Evolutionary conservation across 73 alveolate species (phyloP), one percentile per base, ranked within the genome.

Genomic region (Blepharisma stoltei): DNA sequence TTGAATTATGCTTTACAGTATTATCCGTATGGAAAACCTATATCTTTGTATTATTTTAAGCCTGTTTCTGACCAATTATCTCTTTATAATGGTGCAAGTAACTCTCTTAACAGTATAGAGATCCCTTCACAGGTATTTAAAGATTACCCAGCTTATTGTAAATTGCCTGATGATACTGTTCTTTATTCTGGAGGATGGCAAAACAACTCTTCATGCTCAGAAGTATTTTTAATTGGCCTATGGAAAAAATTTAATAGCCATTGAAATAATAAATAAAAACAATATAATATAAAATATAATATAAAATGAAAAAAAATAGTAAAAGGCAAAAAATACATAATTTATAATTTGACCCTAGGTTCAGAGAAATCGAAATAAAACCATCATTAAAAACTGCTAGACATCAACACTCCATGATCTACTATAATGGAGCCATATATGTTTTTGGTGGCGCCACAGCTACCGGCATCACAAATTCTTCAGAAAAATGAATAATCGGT

Each of bases 181-280:
- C 14, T 60, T 25, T 60, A 60, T 25, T 14, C 73, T 60, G 73
- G 73, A 5, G 73, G 73, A 60, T 60, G 73, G 47, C 14, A 60
- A 60, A n/a, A 18, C 5, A 38, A 38, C 18, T 60, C 14, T 60
- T n/a, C 73, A 9, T 20, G 6, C 18, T 60, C 14, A 14, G 73
- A 60, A 25, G 73, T 60, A 14, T 60, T 60, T 60, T n/a, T 14
- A 60, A 60, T 60, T 60, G n/a, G n/a, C n/a, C n/a, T n/a, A n/a
- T n/a, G n/a, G n/a, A n/a, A n/a, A n/a, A n/a, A n/a, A n/a, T n/a
- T n/a, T n/a, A n/a, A n/a, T n/a, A n/a, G n/a, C n/a, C n/a, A n/a
- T n/a, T n/a, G n/a, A n/a, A n/a, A n/a, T n/a, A n/a, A n/a, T n/a
- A n/a, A n/a, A n/a, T n/a, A n/a, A n/a, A n/a, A n/a, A n/a, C n/a